Evolutionary conservation across 202 grass and related monocot species (phyloP).

Genomic region (Cymbopogon flexuosus): DNA sequence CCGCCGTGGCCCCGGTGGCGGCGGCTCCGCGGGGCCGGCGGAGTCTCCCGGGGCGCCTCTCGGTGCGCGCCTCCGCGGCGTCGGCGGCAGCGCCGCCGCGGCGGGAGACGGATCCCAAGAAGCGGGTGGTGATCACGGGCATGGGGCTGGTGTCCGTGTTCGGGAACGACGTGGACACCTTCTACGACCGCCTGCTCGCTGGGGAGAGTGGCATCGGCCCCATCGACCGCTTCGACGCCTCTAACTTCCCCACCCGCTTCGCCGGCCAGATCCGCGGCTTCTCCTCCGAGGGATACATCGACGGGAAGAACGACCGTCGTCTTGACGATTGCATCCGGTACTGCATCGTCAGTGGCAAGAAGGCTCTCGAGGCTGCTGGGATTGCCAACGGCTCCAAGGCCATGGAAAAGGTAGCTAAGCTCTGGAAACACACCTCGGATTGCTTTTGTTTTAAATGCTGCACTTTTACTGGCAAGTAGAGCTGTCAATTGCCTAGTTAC

Average conservation of each 20-base stretch:
- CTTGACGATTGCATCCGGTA: constrained; percentile 76
- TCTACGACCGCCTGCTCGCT: constrained; percentile 64
- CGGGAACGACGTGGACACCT: constrained; percentile 65
- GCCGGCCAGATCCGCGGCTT: constrained; percentile 87
- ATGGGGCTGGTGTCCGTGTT: constrained; percentile 81
- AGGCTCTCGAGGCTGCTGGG: constrained; percentile 54
- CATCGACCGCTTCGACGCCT: constrained; percentile 80
- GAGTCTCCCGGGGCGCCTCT: not conserved
- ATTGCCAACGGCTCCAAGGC: constrained; percentile 29
- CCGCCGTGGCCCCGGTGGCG: not conserved
- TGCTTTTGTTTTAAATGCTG: not conserved
- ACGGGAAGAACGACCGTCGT: constrained; percentile 69
- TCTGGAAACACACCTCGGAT: not conserved
- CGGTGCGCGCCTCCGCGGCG: constrained; percentile 35
- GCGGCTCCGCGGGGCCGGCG: not conserved
- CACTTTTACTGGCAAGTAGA: not conserved
- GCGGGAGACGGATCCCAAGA: constrained; percentile 86
- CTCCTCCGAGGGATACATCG: constrained; percentile 75
- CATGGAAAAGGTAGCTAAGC: constrained; percentile 48
- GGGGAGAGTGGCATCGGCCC: constrained; percentile 70
- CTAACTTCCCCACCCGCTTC: constrained; percentile 74
- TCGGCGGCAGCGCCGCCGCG: constrained; percentile 16
- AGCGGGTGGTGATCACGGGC: constrained; percentile 82
- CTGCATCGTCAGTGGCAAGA: constrained; percentile 81
- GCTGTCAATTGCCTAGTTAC: not conserved